phyloP scores from a whole-genome alignment of 2,329 filamentous ascomycete species.

The Phaeosphaeriaceae sp. region DNA sequence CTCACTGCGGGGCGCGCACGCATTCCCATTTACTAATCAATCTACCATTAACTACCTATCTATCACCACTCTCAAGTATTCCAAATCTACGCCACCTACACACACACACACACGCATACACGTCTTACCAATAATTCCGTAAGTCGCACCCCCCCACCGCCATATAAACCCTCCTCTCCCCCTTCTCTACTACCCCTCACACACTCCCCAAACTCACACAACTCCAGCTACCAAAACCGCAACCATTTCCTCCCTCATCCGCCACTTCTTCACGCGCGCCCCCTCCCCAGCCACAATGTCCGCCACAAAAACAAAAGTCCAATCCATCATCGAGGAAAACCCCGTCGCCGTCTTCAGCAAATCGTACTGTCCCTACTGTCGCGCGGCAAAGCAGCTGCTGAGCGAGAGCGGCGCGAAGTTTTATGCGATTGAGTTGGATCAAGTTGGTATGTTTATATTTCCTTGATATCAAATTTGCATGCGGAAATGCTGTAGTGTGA shows the following conservation, averaged over 20 bases:
- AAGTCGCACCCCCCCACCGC: not conserved
- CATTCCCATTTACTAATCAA: slow-evolving; percentile 20
- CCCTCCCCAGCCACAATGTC: slow-evolving; percentile 74
- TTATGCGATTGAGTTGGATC: slow-evolving; percentile 80
- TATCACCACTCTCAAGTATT: slow-evolving; percentile 15
- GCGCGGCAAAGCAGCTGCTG: slow-evolving; percentile 76
- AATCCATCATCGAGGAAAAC: slow-evolving; percentile 88
- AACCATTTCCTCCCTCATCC: slow-evolving; percentile 71
- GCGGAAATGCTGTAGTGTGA: no score
- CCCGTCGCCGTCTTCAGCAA: slow-evolving; percentile 95
- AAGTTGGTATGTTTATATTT: slow-evolving; percentile 77
- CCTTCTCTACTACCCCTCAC: not conserved
- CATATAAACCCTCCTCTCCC: not conserved
- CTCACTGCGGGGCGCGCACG: slow-evolving; percentile 38
- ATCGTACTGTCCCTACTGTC: slow-evolving; percentile 95
- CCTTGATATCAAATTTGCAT: no score
- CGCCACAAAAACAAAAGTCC: slow-evolving; percentile 80
- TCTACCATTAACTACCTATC: slow-evolving; percentile 5
- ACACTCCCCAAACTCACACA: not conserved
- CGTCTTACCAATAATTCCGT: not conserved
- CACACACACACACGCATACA: no score
- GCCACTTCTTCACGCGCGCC: slow-evolving; percentile 71
- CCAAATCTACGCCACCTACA: no score
- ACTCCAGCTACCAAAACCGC: slow-evolving; percentile 39
- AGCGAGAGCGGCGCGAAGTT: slow-evolving; percentile 73